A percentile compares a stretch with the other conserved stretches of the same genome.
Conservation (phyloP, 2,329 filamentous ascomycete genomes). For the Penicillium sp. region DNA sequence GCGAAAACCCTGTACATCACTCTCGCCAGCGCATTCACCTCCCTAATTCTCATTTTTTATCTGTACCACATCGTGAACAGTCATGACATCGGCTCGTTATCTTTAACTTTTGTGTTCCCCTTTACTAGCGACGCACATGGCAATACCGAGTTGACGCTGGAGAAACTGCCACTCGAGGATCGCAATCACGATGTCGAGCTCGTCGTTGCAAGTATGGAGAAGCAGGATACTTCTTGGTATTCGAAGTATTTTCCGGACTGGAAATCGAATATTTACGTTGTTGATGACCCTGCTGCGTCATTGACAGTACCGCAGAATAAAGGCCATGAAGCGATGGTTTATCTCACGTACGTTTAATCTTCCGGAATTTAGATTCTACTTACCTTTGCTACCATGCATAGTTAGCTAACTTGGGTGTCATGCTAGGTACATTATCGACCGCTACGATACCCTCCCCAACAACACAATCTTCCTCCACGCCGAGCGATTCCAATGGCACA, state of each 20-base stretch:
- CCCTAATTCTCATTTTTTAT: slow-evolving; percentile 5
- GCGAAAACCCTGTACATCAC: neutral
- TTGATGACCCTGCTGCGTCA: slow-evolving; percentile 40
- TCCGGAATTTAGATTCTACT: neutral
- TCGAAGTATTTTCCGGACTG: slow-evolving; percentile 16
- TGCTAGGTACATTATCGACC: slow-evolving; percentile 43
- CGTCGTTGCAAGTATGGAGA: slow-evolving; percentile 9
- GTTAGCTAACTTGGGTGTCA: neutral
- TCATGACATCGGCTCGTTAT: neutral
- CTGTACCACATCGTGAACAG: neutral
- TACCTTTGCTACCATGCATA: too few relatives aligned
- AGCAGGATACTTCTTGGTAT: slow-evolving; percentile 11
- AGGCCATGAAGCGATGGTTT: slow-evolving; percentile 52
- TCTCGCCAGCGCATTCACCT: neutral
- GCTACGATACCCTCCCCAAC: slow-evolving; percentile 50
- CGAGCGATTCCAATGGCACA: slow-evolving; percentile 48
- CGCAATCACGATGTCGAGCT: slow-evolving; percentile 3
- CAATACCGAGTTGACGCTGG: neutral
- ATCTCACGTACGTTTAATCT: slow-evolving; percentile 45
- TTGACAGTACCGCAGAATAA: slow-evolving; percentile 47
- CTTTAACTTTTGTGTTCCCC: slow-evolving; percentile 1
- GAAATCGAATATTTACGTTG: slow-evolving; percentile 35
- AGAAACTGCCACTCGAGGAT: neutral
- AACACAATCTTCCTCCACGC: slow-evolving; percentile 51
- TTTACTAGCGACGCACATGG: neutral